Evolutionary conservation across 768 basidiomycete genomes (phyloP).

Genomic region (Harrya chromipes): DNA sequence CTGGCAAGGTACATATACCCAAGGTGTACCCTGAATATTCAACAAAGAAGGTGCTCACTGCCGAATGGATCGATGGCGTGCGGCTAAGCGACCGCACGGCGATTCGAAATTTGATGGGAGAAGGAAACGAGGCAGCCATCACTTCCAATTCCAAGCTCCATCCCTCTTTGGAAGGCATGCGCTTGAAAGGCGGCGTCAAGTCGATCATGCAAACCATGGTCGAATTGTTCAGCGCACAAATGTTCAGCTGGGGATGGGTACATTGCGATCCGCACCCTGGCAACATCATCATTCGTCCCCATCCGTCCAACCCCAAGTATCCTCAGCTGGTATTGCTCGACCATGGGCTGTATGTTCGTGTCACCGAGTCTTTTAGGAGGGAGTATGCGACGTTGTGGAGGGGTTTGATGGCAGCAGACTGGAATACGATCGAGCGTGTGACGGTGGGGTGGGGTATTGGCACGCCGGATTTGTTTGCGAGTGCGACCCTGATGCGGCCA

Average conservation of each 20-base stretch:
- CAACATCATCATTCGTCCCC: slow-evolving; percentile 70
- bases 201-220: slow-evolving; percentile 84
- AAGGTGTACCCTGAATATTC: slow-evolving; percentile 67
- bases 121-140: slow-evolving; percentile 20
- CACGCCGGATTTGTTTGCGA: slow-evolving; percentile 68
- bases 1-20: slow-evolving; percentile 75
- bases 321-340: slow-evolving; percentile 83
- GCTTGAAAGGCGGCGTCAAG: slow-evolving; percentile 56
- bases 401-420: slow-evolving; percentile 55
- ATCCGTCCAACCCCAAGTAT: slow-evolving; percentile 19
- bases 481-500: slow-evolving; percentile 67
- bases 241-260: slow-evolving; percentile 91
- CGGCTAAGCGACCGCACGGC: slow-evolving; percentile 63
- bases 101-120: slow-evolving; percentile 59
- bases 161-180: slow-evolving; percentile 17
- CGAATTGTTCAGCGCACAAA: slow-evolving; percentile 83
- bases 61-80: slow-evolving; percentile 83
- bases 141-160: background rate
- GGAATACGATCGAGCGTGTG: slow-evolving; percentile 46
- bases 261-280: slow-evolving; percentile 79
- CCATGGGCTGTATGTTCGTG: slow-evolving; percentile 84
- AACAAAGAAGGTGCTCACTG: slow-evolving; percentile 75
- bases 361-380: slow-evolving; percentile 61
- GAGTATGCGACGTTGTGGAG: slow-evolving; percentile 83
- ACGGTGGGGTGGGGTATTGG: slow-evolving; percentile 67